phyloP scores from a whole-genome alignment of 345 rosid genomes.

The Populus pruinosa region DNA sequence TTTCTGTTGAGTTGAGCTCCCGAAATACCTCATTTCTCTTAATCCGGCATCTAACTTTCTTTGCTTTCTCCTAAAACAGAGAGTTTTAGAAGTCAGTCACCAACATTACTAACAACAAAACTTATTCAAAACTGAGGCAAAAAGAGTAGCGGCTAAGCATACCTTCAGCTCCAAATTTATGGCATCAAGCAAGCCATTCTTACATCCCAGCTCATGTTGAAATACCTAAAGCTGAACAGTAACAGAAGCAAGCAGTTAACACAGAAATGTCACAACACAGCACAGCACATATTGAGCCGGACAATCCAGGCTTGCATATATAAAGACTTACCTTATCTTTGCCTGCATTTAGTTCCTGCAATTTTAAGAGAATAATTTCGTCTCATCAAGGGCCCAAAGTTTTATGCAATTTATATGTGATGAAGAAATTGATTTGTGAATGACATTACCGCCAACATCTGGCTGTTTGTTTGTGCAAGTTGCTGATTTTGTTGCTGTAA shows the following conservation, averaged over 20 bases:
- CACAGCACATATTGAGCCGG: background rate
- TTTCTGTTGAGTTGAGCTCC: background rate
- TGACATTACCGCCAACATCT: slow-evolving; percentile 52
- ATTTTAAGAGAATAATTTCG: slow-evolving; percentile 20
- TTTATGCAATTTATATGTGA: slow-evolving; percentile 3
- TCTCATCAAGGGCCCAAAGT: slow-evolving; percentile 6
- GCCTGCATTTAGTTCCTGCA: slow-evolving; percentile 67
- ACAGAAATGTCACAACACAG: background rate
- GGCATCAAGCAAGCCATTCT: slow-evolving; percentile 44
- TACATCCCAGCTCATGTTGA: slow-evolving; percentile 74
- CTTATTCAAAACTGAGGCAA: background rate
- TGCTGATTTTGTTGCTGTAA: slow-evolving; percentile 59
- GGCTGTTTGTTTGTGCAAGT: slow-evolving; percentile 60
- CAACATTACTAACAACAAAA: background rate
- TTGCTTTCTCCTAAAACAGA: slow-evolving; percentile 33
- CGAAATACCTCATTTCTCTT: slow-evolving; percentile 33
- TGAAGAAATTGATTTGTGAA: slow-evolving; percentile 5
- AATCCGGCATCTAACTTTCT: slow-evolving; percentile 16
- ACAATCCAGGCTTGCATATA: background rate
- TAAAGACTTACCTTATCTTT: slow-evolving; percentile 55
- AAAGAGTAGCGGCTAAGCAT: slow-evolving; percentile 1
- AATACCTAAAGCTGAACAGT: slow-evolving; percentile 53
- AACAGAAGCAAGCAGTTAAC: slow-evolving; percentile 17
- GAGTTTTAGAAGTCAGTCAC: slow-evolving; percentile 5
- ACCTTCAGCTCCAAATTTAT: slow-evolving; percentile 35